A percentile compares a stretch with the other conserved stretches of the same genome.
These are phyloP conservation scores for Hyaloperonospora arabidopsidis DNA, from an alignment of 352 stramenopile species.

Conservation along the genomic window DNA sequence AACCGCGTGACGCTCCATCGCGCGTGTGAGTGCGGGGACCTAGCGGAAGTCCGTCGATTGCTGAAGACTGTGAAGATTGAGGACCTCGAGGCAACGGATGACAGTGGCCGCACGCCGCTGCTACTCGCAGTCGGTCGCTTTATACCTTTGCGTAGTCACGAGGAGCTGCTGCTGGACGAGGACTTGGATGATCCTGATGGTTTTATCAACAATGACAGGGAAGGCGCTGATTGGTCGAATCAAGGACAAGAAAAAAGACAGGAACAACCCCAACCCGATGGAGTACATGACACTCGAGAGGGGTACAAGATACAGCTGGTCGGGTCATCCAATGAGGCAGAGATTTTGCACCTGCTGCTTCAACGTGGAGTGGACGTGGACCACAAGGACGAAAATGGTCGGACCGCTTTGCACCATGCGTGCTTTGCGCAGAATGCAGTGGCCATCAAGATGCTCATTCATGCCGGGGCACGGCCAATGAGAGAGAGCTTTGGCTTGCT, in stretches of 20 bases:
- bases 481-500: slow-evolving; percentile 66
- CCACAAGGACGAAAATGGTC: slow-evolving; percentile 77
- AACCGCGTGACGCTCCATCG: slow-evolving; percentile 78
- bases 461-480: slow-evolving; percentile 57
- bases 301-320: too few species aligned
- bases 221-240: neutral
- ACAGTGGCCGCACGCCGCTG: slow-evolving; percentile 67
- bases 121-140: slow-evolving; percentile 62
- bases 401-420: slow-evolving; percentile 75
- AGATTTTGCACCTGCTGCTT: slow-evolving; percentile 72
- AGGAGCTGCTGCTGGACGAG: neutral
- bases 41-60: slow-evolving; percentile 46
- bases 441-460: slow-evolving; percentile 67
- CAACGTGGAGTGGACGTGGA: slow-evolving; percentile 66
- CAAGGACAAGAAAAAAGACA: too few species aligned
- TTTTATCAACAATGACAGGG: neutral
- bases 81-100: slow-evolving; percentile 64
- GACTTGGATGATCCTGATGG: neutral
- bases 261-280: too few species aligned
- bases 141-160: slow-evolving; percentile 32
- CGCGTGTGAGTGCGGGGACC: slow-evolving; percentile 66
- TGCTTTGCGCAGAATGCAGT: slow-evolving; percentile 71
- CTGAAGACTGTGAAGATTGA: slow-evolving; percentile 52
- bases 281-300: too few species aligned
- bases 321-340: slow-evolving; percentile 45